Evolutionary conservation across 2,329 filamentous ascomycete species (phyloP).

Genomic region (Cladophialophora chaetospira): DNA sequence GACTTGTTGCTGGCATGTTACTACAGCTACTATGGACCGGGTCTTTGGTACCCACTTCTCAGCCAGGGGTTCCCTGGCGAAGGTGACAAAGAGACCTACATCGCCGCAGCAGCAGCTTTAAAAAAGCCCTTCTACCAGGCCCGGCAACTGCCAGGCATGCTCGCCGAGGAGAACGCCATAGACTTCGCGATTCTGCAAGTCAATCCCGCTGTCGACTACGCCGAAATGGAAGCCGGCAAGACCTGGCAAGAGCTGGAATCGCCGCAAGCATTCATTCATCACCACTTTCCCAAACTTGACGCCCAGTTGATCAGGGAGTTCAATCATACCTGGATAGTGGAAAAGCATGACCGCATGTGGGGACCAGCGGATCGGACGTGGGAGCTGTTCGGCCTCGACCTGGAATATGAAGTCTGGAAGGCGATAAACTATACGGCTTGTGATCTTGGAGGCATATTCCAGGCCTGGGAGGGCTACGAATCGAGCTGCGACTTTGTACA

Average conservation of each 20-base stretch:
- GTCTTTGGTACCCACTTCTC: constrained; percentile 53
- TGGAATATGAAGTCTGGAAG: constrained; percentile 42
- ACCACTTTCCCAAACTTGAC: not conserved
- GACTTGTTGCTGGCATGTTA: constrained; percentile 55
- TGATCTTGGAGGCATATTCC: constrained; percentile 39
- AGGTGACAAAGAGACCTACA: constrained; percentile 55
- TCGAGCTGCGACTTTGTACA: not conserved
- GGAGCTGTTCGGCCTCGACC: constrained; percentile 37
- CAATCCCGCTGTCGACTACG: constrained; percentile 17
- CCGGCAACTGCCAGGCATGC: constrained; percentile 36
- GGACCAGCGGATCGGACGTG: constrained; percentile 19
- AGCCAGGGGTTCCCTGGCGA: constrained; percentile 48
- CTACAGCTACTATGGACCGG: constrained; percentile 59
- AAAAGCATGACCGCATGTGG: constrained; percentile 19
- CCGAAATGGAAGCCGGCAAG: not conserved
- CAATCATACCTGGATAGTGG: constrained; percentile 3
- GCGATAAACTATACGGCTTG: constrained; percentile 43
- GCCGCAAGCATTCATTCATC: not conserved
- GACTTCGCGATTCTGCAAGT: not conserved
- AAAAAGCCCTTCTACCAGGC: constrained; percentile 43
- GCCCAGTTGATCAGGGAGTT: not conserved
- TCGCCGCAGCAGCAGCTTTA: constrained; percentile 49
- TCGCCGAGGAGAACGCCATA: not conserved
- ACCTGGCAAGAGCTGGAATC: not conserved
- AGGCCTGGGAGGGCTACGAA: constrained; percentile 36